Conservation (phyloP, 192 early-diverging fungal genomes). For the Podila clonocystis region DNA sequence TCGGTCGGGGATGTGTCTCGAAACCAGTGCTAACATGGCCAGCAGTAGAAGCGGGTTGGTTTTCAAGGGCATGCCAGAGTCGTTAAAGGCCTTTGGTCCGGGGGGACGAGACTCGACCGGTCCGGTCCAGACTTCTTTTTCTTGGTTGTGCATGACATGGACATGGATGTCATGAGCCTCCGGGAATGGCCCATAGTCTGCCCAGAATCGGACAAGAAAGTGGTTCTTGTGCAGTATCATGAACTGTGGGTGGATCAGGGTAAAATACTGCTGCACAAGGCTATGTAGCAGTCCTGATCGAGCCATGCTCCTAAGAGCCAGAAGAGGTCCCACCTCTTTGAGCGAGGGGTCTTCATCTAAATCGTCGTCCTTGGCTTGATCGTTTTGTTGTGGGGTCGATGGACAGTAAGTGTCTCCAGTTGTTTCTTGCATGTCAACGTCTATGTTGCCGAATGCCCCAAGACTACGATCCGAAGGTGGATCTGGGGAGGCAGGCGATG, state of each 20-base stretch:
- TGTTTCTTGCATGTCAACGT: slow-evolving; percentile 8
- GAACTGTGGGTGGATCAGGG: slow-evolving; percentile 38
- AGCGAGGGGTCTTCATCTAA: background rate
- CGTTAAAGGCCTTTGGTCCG: background rate
- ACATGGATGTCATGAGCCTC: slow-evolving; percentile 28
- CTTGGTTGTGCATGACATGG: slow-evolving; percentile 11
- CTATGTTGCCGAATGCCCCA: slow-evolving; percentile 10
- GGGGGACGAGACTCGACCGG: background rate
- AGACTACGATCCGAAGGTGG: slow-evolving; percentile 1
- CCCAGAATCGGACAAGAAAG: slow-evolving; percentile 44
- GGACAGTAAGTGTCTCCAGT: background rate
- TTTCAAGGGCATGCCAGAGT: background rate
- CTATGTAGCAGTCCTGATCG: slow-evolving; percentile 35
- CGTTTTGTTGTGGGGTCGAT: background rate
- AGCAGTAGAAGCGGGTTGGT: slow-evolving; percentile 26
- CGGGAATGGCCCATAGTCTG: slow-evolving; percentile 27
- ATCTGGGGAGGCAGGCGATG: slow-evolving; percentile 3
- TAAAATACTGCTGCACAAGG: slow-evolving; percentile 42
- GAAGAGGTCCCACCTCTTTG: background rate
- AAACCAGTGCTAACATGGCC: slow-evolving; percentile 40
- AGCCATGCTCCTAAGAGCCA: slow-evolving; percentile 14
- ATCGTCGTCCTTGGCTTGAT: too few relatives aligned
- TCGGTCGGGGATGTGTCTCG: slow-evolving; percentile 40
- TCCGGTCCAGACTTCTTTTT: slow-evolving; percentile 3
- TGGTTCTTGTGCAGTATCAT: slow-evolving; percentile 42